Percentiles rank a stretch among this genome's conserved stretches.
These are phyloP conservation scores for Leccinum pellstonianum DNA, from an alignment of 768 basidiomycete species.

Conservation along the genomic window DNA sequence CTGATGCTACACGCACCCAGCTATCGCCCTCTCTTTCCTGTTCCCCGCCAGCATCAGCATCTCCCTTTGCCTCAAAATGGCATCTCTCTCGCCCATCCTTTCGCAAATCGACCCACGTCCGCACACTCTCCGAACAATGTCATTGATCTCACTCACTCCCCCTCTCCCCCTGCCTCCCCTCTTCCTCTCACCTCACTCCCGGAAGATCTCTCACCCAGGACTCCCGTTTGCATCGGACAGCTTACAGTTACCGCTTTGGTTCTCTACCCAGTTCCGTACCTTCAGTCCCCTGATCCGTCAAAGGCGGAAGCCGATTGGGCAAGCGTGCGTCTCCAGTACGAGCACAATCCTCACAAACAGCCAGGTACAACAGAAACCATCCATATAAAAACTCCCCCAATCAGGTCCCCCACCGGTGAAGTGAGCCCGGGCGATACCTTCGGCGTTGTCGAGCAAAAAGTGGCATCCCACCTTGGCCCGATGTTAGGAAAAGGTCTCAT, in stretches of 20 bases:
- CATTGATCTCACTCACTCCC: conserved; percentile 75
- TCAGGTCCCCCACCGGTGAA: conserved; percentile 53
- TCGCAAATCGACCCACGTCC: conserved; percentile 20
- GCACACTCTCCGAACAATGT: conserved; percentile 46
- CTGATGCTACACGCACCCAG: conserved; percentile 24
- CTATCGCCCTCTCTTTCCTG: conserved; percentile 54
- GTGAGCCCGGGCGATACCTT: conserved; percentile 62
- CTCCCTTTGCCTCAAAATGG: conserved; percentile 26
- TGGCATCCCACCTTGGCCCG: conserved; percentile 73
- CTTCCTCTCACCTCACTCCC: conserved; percentile 39
- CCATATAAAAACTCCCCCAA: conserved; percentile 67
- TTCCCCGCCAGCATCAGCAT: conserved; percentile 33
- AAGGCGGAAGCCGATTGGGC: conserved; percentile 60
- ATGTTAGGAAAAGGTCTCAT: conserved; percentile 86
- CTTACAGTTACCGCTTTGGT: conserved; percentile 81
- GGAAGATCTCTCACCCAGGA: conserved; percentile 69
- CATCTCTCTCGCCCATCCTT: conserved; percentile 23
- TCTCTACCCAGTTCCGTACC: conserved; percentile 75
- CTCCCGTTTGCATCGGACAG: conserved; percentile 86
- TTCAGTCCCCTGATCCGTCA: conserved; percentile 45
- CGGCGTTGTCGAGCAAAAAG: conserved; percentile 84
- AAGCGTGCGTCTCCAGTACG: conserved; percentile 67
- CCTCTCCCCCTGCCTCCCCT: conserved; percentile 46
- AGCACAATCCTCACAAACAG: conserved; percentile 56
- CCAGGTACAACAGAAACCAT: conserved; percentile 64